phyloP scores from a whole-genome alignment of 306 rosid genomes.

The Elaeagnus macrophylla region DNA sequence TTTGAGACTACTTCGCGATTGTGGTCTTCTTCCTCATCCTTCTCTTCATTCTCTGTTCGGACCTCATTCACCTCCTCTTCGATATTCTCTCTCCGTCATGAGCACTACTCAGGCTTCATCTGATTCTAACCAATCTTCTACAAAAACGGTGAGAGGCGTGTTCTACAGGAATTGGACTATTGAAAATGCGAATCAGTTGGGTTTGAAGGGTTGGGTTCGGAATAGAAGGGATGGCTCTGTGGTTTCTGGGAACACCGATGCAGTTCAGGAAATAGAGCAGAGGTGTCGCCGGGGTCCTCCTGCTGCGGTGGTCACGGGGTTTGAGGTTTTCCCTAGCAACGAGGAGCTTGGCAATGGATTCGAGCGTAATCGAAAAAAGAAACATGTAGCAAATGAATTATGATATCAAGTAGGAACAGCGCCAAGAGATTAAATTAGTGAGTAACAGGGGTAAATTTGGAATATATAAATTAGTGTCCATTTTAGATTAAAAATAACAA shows the following conservation, averaged over 20 bases:
- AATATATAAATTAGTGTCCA: too few species aligned
- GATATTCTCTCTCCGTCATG: slow-evolving; percentile 39
- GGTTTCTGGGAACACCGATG: slow-evolving; percentile 35
- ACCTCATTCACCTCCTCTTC: slow-evolving; percentile 40
- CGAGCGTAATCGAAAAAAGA: too few species aligned
- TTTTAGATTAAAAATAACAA: too few species aligned
- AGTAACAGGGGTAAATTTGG: too few species aligned
- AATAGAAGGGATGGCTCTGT: slow-evolving; percentile 50
- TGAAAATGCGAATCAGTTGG: slow-evolving; percentile 37
- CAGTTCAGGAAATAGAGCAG: slow-evolving; percentile 64
- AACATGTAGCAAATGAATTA: too few species aligned
- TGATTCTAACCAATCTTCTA: slow-evolving; percentile 21
- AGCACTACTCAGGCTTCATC: slow-evolving; percentile 25
- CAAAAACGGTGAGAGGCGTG: slow-evolving; percentile 58
- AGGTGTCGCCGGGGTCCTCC: slow-evolving; percentile 84
- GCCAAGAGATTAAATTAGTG: too few species aligned
- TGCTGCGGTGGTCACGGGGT: slow-evolving; percentile 60
- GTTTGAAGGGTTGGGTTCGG: slow-evolving; percentile 48
- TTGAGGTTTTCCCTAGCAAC: slow-evolving; percentile 49
- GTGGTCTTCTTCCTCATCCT: slow-evolving; percentile 33
- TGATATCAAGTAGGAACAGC: too few species aligned
- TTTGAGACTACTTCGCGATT: slow-evolving; percentile 44
- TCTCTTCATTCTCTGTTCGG: slow-evolving; percentile 43
- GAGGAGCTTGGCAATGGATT: slow-evolving; percentile 57
- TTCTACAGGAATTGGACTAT: slow-evolving; percentile 47